Conservation (phyloP, 371 early-diverging fungal genomes). For the Syncephalastrum contaminatum region DNA sequence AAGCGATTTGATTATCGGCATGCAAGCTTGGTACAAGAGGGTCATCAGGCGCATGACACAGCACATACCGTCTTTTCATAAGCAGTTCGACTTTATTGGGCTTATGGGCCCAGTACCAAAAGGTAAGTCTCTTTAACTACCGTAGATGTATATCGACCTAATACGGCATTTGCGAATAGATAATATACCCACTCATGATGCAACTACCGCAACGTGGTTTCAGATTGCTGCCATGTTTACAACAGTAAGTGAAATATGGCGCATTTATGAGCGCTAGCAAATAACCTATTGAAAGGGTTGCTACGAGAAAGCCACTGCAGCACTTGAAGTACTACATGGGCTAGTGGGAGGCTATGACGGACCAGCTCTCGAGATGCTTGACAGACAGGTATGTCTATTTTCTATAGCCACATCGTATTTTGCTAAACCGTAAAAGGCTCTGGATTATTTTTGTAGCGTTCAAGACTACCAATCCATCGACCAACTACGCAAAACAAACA, state of each 20-base stretch:
- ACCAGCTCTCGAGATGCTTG: constrained; percentile 34
- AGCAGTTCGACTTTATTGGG: constrained; percentile 28
- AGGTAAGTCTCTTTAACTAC: neutral
- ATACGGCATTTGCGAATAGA: neutral
- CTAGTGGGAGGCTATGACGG: constrained; percentile 15
- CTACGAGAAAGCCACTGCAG: constrained; percentile 34
- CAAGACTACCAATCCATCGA: constrained; percentile 33
- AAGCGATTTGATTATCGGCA: constrained; percentile 36
- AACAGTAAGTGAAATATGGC: constrained; percentile 13
- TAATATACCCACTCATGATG: neutral
- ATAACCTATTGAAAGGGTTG: constrained; percentile 17
- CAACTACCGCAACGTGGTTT: constrained; percentile 27
- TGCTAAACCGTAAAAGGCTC: constrained; percentile 4
- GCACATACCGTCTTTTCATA: constrained; percentile 14
- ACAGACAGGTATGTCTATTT: constrained; percentile 20
- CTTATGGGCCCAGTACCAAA: constrained; percentile 23
- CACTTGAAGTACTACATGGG: constrained; percentile 12
- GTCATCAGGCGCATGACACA: constrained; percentile 19
- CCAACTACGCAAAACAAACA: constrained; percentile 7
- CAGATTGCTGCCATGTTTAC: constrained; percentile 36
- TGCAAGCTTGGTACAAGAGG: constrained; percentile 40
- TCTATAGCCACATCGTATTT: neutral
- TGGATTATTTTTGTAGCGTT: constrained; percentile 30
- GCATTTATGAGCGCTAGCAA: neutral
- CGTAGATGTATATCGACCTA: neutral